A percentile compares a stretch with the other conserved stretches of the same genome.
Conservation (phyloP, 257 asterid species). For the Solanum etuberosum region DNA sequence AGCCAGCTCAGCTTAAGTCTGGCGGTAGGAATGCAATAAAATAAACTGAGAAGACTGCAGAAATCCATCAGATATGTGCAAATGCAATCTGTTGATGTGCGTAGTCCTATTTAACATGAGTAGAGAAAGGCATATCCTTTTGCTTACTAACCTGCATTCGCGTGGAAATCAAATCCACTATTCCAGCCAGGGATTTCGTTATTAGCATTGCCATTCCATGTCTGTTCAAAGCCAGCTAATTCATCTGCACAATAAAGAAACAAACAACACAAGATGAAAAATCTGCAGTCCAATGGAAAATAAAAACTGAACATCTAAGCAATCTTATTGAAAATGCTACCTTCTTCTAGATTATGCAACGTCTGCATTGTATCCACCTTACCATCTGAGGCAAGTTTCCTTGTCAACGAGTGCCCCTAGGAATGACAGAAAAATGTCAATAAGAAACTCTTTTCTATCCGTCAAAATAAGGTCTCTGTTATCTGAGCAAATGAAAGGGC, state of each 20-base stretch:
- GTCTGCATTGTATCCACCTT: constrained; percentile 62
- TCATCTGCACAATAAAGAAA: constrained; percentile 36
- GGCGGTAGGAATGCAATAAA: not conserved
- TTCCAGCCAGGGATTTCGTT: constrained; percentile 28
- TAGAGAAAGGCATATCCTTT: not conserved
- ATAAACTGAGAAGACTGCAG: not conserved
- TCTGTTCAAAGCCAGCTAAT: constrained; percentile 49
- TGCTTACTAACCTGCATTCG: constrained; percentile 18
- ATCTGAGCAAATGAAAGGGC: not conserved
- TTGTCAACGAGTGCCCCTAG: constrained; percentile 67
- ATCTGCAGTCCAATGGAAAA: not conserved
- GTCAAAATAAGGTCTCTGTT: not conserved
- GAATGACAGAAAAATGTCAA: not conserved
- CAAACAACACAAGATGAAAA: not conserved
- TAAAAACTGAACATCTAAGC: not conserved
- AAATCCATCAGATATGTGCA: not conserved
- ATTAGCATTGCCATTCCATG: constrained; percentile 48
- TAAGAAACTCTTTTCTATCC: not conserved
- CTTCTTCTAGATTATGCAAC: constrained; percentile 70
- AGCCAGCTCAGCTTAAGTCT: not conserved
- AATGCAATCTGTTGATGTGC: not conserved
- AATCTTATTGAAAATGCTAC: constrained; percentile 19
- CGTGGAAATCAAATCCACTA: constrained; percentile 10
- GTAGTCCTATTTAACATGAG: not conserved
- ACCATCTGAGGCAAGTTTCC: constrained; percentile 69